These are phyloP conservation scores for Xerocomus spinulosus DNA, from an alignment of 768 basidiomycete genomes.

Conservation along the genomic window DNA sequence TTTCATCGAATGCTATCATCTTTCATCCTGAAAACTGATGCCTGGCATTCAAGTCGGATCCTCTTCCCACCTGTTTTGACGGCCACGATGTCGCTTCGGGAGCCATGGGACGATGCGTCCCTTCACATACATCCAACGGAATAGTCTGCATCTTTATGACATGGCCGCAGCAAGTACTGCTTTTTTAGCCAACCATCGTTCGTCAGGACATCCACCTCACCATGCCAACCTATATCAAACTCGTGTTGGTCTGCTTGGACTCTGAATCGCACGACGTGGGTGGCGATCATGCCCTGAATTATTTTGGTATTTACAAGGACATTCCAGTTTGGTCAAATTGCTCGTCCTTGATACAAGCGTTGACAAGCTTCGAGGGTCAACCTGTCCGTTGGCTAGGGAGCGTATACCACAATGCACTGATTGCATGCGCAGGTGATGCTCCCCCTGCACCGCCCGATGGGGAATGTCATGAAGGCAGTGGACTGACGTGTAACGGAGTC, in stretches of 20 bases:
- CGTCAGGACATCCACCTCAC: neutral
- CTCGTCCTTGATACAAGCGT: constrained; percentile 7
- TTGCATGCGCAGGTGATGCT: no score
- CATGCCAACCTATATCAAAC: constrained; percentile 6
- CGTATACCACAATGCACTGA: no score
- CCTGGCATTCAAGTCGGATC: neutral
- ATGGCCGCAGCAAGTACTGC: neutral
- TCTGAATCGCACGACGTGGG: neutral
- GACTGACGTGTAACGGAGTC: no score
- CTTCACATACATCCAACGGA: neutral
- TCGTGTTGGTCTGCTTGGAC: constrained; percentile 2
- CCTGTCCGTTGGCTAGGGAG: no score
- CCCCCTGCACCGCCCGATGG: no score
- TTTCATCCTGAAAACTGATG: neutral
- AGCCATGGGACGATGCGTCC: neutral
- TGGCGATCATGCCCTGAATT: no score
- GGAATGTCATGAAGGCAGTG: no score
- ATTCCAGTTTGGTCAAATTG: constrained; percentile 12
- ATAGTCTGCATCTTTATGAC: neutral
- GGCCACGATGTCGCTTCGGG: neutral
- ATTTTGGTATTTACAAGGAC: constrained; percentile 17
- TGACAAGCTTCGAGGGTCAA: constrained; percentile 9
- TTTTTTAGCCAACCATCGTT: neutral
- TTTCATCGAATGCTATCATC: neutral
- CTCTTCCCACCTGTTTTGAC: neutral